These are phyloP conservation scores for Trichosporon faecale DNA, from an alignment of 1,284 basidiomycete genomes.

Conservation along the genomic window DNA sequence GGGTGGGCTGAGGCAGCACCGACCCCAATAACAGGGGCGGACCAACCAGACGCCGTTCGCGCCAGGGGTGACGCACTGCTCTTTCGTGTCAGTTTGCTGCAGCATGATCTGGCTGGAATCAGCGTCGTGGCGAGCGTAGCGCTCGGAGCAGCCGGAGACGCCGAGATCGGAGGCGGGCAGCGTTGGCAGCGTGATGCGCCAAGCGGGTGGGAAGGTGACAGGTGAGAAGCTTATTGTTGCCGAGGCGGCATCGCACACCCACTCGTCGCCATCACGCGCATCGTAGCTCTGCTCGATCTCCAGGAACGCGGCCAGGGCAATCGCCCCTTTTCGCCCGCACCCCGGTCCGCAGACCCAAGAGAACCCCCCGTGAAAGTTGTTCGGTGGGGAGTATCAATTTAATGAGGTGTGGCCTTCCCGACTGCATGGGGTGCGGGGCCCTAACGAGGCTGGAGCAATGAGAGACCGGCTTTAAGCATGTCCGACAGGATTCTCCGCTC, in stretches of 20 bases:
- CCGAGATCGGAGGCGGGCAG: not conserved
- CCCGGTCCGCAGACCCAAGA: not conserved
- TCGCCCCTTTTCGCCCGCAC: not conserved
- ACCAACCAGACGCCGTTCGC: not conserved
- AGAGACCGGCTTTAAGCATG: slow-evolving; percentile 9
- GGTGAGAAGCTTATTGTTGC: not conserved
- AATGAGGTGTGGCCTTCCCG: not conserved
- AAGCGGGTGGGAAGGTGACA: not conserved
- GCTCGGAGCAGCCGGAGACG: not conserved
- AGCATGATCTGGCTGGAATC: not conserved
- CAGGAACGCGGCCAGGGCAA: slow-evolving; percentile 1
- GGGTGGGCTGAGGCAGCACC: not conserved
- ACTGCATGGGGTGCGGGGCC: not conserved
- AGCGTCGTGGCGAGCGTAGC: not conserved
- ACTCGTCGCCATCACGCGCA: not conserved
- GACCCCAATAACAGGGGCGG: not conserved
- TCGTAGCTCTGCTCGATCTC: not conserved
- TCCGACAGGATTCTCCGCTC: slow-evolving; percentile 7
- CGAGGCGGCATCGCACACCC: not conserved
- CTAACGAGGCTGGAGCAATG: not conserved
- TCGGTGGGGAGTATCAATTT: not conserved
- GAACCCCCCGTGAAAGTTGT: not conserved
- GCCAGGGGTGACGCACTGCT: not conserved
- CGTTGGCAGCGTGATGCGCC: not conserved
- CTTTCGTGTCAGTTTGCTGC: too few species aligned